These are phyloP conservation scores for Lasiosphaeria miniovina DNA, from an alignment of 495 filamentous ascomycete species.

Conservation along the genomic window DNA sequence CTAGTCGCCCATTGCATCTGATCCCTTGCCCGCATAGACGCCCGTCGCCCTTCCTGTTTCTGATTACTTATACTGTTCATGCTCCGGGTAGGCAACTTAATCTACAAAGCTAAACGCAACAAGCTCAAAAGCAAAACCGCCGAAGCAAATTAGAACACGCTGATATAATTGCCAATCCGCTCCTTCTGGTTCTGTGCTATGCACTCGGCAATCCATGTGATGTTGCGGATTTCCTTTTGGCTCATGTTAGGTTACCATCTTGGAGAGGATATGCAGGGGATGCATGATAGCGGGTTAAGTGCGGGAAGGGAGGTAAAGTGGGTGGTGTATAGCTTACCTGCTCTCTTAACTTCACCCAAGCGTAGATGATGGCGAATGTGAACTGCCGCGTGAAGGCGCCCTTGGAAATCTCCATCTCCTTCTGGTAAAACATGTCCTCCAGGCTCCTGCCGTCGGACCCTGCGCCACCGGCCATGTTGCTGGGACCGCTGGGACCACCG, in stretches of 20 bases:
- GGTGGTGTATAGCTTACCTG: constrained; percentile 61
- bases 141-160: constrained; percentile 65
- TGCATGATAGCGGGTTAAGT: background rate
- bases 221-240: constrained; percentile 91
- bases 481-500: constrained; percentile 66
- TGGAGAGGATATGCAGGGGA: no score
- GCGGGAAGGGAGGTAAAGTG: constrained; percentile 1
- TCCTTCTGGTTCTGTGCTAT: constrained; percentile 99
- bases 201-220: constrained; percentile 99
- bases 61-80: constrained; percentile 21
- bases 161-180: constrained; percentile 96
- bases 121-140: constrained; percentile 8
- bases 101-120: constrained; percentile 31
- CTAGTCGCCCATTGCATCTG: background rate
- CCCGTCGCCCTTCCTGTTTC: constrained; percentile 13
- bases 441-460: constrained; percentile 81
- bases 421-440: constrained; percentile 98
- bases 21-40: constrained; percentile 22
- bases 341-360: constrained; percentile 96
- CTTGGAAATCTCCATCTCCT: constrained; percentile 98
- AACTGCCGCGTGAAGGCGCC: constrained; percentile 94
- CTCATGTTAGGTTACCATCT: background rate
- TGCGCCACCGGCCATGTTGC: constrained; percentile 78
- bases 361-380: constrained; percentile 90
- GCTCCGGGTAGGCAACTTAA: constrained; percentile 12